Conservation (phyloP, 2,329 filamentous ascomycete species). For the Capronia americana region DNA sequence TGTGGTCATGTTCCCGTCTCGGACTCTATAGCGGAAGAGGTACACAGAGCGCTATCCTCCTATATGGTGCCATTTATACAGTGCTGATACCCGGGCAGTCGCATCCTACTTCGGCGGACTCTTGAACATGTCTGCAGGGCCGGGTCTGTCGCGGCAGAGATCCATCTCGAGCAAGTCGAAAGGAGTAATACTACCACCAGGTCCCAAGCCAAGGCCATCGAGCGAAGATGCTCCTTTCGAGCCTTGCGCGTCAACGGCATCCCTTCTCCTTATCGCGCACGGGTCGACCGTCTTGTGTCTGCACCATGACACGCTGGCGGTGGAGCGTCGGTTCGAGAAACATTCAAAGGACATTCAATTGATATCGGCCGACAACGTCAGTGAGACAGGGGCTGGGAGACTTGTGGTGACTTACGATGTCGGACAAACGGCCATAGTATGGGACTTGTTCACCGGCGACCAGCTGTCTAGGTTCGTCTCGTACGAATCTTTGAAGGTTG, state of each 20-base stretch:
- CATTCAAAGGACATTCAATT: constrained; percentile 84
- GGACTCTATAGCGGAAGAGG: constrained; percentile 29
- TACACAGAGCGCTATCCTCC: constrained; percentile 21
- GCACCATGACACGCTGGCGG: constrained; percentile 88
- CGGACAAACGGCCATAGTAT: constrained; percentile 90
- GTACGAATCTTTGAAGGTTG: constrained; percentile 83
- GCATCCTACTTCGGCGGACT: constrained; percentile 17
- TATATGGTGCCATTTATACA: constrained; percentile 20
- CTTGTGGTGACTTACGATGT: constrained; percentile 92
- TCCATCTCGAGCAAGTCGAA: constrained; percentile 38
- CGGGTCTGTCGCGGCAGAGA: constrained; percentile 37
- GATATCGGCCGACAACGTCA: constrained; percentile 88
- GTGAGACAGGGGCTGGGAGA: constrained; percentile 81
- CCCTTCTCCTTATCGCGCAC: constrained; percentile 87
- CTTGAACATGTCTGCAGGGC: constrained; percentile 28
- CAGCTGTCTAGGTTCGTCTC: constrained; percentile 92
- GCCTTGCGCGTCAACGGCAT: constrained; percentile 87
- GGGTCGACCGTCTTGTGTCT: constrained; percentile 82
- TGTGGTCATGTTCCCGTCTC: constrained; percentile 28
- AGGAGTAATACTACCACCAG: constrained; percentile 29
- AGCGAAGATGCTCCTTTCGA: constrained; percentile 68
- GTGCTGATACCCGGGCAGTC: constrained; percentile 26
- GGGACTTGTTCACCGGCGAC: constrained; percentile 91
- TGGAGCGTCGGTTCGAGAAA: constrained; percentile 83
- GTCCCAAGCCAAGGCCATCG: constrained; percentile 28